These are phyloP conservation scores for Rhipidocladum racemiflorum DNA, from an alignment of 176 grass and related monocot species.

Conservation along the genomic window DNA sequence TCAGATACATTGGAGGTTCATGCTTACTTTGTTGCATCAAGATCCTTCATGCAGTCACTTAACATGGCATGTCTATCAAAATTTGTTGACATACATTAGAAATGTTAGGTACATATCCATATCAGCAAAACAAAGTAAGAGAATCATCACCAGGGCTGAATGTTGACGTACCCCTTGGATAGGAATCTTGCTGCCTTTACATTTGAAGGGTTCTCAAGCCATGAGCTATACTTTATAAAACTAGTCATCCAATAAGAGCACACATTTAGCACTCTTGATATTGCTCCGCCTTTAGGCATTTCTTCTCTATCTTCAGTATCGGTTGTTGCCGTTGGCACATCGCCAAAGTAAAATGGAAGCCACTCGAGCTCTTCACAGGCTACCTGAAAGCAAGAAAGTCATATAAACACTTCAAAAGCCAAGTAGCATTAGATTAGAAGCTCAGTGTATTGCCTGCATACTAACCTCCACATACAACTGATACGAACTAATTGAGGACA, in stretches of 20 bases:
- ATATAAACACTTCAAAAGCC: conserved; percentile 22
- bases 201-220: conserved; percentile 94
- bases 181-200: conserved; percentile 85
- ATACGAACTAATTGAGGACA: conserved; percentile 97
- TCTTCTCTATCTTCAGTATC: conserved; percentile 57
- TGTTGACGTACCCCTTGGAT: conserved; percentile 70
- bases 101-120: conserved; percentile 21
- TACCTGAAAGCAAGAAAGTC: conserved; percentile 55
- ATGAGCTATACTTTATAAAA: conserved; percentile 90
- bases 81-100: conserved; percentile 36
- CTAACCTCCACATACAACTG: conserved; percentile 98
- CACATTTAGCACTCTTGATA: conserved; percentile 63
- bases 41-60: conserved; percentile 77
- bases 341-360: conserved; percentile 80
- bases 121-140: conserved; percentile 29
- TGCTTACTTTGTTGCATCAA: conserved; percentile 67
- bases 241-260: conserved; percentile 92
- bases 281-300: conserved; percentile 56
- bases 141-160: conserved; percentile 24
- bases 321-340: conserved; percentile 42
- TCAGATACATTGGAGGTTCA: conserved; percentile 8
- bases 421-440: conserved; percentile 18
- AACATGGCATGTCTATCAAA: conserved; percentile 75
- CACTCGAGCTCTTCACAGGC: conserved; percentile 97
- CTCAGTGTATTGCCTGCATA: conserved; percentile 27